Percentiles rank a stretch among this genome's conserved stretches.
phyloP scores from a whole-genome alignment of 1,284 basidiomycete species.

The Marasmius fiardii region DNA sequence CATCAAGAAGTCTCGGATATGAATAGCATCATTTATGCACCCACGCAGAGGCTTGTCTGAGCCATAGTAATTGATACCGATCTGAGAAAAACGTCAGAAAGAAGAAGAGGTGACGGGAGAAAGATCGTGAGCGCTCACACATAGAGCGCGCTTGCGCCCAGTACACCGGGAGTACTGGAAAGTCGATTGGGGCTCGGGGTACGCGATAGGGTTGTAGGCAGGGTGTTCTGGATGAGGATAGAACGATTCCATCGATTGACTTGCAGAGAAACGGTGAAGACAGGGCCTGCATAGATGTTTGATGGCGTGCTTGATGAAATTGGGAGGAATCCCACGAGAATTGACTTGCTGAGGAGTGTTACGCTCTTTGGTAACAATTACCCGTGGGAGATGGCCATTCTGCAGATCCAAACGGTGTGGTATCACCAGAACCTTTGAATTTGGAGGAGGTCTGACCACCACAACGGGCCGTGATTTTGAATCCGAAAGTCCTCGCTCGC shows the following conservation, averaged over 20 bases:
- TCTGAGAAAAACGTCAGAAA: slow-evolving; percentile 32
- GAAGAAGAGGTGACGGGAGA: slow-evolving; percentile 1
- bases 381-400: too few species aligned
- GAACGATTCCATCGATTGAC: not conserved
- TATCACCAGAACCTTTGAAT: not conserved
- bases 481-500: too few species aligned
- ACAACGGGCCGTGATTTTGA: too few species aligned
- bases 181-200: slow-evolving; percentile 17
- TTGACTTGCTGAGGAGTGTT: too few species aligned
- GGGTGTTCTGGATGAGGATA: slow-evolving; percentile 9
- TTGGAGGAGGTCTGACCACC: too few species aligned
- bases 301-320: not conserved
- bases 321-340: not conserved
- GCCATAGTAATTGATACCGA: slow-evolving; percentile 80
- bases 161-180: slow-evolving; percentile 72
- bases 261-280: not conserved
- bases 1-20: slow-evolving; percentile 68
- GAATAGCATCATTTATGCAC: slow-evolving; percentile 82
- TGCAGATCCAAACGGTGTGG: too few species aligned
- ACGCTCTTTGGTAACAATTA: too few species aligned
- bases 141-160: slow-evolving; percentile 69
- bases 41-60: slow-evolving; percentile 51
- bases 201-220: slow-evolving; percentile 12
- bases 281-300: not conserved
- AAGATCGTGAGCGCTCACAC: slow-evolving; percentile 46